Percentiles rank a stretch among this genome's conserved stretches.
phyloP scores from a whole-genome alignment of 768 basidiomycete species.

The Hortiboletus campestris region DNA sequence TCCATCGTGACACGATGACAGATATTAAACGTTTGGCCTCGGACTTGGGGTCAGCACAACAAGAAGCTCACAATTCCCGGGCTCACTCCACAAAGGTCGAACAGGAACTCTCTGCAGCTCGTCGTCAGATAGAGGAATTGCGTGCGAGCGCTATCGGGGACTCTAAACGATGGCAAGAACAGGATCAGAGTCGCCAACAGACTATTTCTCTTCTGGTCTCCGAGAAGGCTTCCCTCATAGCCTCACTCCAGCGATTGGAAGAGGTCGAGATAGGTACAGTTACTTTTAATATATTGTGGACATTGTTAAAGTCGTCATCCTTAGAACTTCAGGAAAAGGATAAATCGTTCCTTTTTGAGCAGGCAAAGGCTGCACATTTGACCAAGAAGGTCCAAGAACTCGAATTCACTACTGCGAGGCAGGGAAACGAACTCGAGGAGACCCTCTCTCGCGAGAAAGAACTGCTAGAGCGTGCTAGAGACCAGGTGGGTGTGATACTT shows the following conservation, averaged over 20 bases:
- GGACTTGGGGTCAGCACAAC: conserved; percentile 18
- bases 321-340: conserved; percentile 47
- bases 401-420: conserved; percentile 38
- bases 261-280: conserved; percentile 60
- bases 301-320: background rate
- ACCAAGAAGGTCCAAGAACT: conserved; percentile 43
- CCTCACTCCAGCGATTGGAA: conserved; percentile 58
- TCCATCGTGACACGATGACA: conserved; percentile 23
- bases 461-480: conserved; percentile 32
- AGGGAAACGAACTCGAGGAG: conserved; percentile 41
- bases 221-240: conserved; percentile 60
- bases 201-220: conserved; percentile 76
- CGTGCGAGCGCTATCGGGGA: conserved; percentile 10
- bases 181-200: conserved; percentile 59
- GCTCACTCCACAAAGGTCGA: conserved; percentile 18
- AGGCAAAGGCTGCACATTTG: conserved; percentile 38
- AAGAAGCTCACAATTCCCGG: conserved; percentile 7
- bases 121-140: conserved; percentile 18
- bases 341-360: conserved; percentile 42
- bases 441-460: conserved; percentile 49
- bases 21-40: conserved; percentile 19
- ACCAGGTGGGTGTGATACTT: conserved; percentile 30
- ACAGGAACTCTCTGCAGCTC: conserved; percentile 21
- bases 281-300: background rate
- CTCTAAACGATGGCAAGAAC: conserved; percentile 25